Evolutionary conservation across 2,329 filamentous ascomycete species (phyloP), one percentile per base, ranked within the genome.

Genomic region (Ophiostoma ulmi): DNA sequence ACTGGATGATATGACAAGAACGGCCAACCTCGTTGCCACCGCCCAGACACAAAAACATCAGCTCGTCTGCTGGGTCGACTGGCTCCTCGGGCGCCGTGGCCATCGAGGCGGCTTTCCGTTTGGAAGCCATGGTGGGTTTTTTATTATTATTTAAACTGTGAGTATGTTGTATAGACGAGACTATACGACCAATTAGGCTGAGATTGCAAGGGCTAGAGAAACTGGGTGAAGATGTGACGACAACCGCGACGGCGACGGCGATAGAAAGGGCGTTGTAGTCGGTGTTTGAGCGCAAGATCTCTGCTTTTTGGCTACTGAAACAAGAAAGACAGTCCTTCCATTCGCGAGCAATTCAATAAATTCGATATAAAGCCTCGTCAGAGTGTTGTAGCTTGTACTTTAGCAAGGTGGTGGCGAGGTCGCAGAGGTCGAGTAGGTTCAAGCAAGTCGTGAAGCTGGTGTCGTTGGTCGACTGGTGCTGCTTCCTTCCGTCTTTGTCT

Each of bases 1-100:
- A 99, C 78, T 98, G 93, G 72, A 99, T 89, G 76, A 99, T 97
- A 79, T 99, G 95, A 80, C 95, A 98, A 75, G 95, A 98, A 75
- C 95, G 87, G 70, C 95, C 95, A 73, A 99, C 95, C 81, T 99
- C 95, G 80, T 97, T 98, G 75, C 95, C 95, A 73, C 95, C 95
- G 73, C 95, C 95, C 52, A 99, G 83, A 76, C 93, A 96, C 70
- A 97, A 86, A 77, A 99, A 99, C 82, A 93, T 91, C 72, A 99
- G 87, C 83, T 98, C 93, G 78, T 99, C 95, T 0, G 93, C 88
- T 5, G 95, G 93, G 76, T 98, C 94, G 72, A 97, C 90, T 0
- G 93, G 92, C 77, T 97, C 93, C 71, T 97, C 93, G 61, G 89
- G 86, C 17, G 83, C 79, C 69, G 88, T 82, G 70, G 88, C 87